Evolutionary conservation across 345 rosid species (phyloP), one percentile per base, ranked within the genome.

Genomic region (Salix purpurea): DNA sequence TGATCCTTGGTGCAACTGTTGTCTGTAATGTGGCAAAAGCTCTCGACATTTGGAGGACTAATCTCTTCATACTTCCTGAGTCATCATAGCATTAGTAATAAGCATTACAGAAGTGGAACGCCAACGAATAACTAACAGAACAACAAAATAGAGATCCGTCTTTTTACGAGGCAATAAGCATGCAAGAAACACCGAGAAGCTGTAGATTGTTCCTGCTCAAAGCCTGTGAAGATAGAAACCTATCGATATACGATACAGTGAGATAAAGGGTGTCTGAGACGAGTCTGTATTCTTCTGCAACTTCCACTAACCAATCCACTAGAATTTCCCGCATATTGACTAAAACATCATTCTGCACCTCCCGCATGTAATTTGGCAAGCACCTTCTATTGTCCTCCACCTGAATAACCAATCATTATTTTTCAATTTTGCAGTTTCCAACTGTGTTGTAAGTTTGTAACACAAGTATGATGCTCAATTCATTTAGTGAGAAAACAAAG

Each of bases 251-350:
- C 1, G 66, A 37, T 24, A 79, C 71, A n/a, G 74, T 48, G 58
- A 79, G 68, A 42, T 74, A 74, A 60, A 79, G 67, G 16, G 82
- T 69, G 42, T 79, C 82, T 0, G 77, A 67, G 11, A 74, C 73
- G 69, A 78, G 69, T 73, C 72, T 78, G 69, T 66, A 78, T n/a
- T 79, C 77, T 16, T 74, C 74, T 4, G 74, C 56, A 66, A 74
- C 78, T 30, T 80, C 79, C 68, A 75, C 83, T 72, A 80, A 71
- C 83, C 83, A 80, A 52, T 80, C 83, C 67, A 80, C 83, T 21
- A 80, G 69, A 56, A 71, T 67, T 56, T 54, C 62, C 50, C 83
- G 42, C 79, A 80, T 80, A 71, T 26, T 70, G 48, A 32, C 73
- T 32, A 52, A 40, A 40, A 75, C 56, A 19, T 80, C 79, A 23